Base-by-base conservation (phyloP, 2,329 filamentous ascomycete genomes). In the Verticillium isaacii region DNA sequence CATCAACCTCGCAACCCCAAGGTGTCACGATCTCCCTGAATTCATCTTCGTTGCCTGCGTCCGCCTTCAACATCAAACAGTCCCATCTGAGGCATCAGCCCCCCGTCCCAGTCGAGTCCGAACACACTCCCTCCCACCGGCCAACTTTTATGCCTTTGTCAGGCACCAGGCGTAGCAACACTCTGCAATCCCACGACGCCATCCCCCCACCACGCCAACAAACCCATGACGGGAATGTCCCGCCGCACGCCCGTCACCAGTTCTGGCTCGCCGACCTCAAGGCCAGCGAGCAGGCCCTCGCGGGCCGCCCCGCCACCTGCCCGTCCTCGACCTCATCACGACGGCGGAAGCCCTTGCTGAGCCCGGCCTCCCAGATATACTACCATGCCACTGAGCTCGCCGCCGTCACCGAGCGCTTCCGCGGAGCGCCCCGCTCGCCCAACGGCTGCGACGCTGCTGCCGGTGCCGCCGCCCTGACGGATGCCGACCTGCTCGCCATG, bases 401-500 rank as follows among this genome's bases (percentile, higher is more conserved):
- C 45, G 23, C n/a, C 19, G 23, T 50, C 45, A 50, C 45, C n/a
- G 19, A 50, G 19, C 45, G 19, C n/a, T 50, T 50, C 19, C 45
- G 45, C 45, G 45, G 12, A 2, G n/a, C 45, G 2, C n/a, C 45
- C 8, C 17, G 7, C 45, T n/a, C 45, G 6, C n/a, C 19, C n/a
- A 6, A 9, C 19, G n/a, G 45, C 45, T 29, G 29, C 29, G 29
- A 29, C 1, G 29, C 29, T 6, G 29, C 29, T 5, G 29, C 29
- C 25, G 25, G 2, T 25, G 25, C 25, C 29, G 29, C 29, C 29
- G 4, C 19, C 19, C 45, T n/a, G n/a, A 64, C 25, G 39, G 61
- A 61, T 1, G 41, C 54, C 25, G 61, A 64, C 32, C 36, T 64
- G 9, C 58, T 59, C 5, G 29, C 57, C 54, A 64, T 64, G 63